These are phyloP conservation scores for Macaranga tanarius DNA, from an alignment of 441 rosid species.

Conservation along the genomic window DNA sequence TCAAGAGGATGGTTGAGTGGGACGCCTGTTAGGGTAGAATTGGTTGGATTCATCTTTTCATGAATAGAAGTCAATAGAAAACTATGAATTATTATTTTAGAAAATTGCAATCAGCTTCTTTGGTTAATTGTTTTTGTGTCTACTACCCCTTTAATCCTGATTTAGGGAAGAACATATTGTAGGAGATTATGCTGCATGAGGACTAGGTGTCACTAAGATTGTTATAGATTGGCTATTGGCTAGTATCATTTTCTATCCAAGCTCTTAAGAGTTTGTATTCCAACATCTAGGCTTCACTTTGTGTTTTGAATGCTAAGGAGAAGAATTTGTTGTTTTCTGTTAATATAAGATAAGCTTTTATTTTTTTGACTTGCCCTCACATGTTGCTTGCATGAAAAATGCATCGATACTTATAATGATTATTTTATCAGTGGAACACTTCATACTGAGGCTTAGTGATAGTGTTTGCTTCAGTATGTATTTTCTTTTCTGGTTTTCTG, in stretches of 20 bases:
- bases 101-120: not conserved
- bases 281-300: too few relatives aligned
- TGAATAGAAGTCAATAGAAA: not conserved
- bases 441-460: not conserved
- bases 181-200: conserved; percentile 1
- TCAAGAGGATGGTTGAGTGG: too few relatives aligned
- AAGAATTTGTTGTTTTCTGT: too few relatives aligned
- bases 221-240: too few relatives aligned
- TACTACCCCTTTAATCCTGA: not conserved
- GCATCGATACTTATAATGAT: not conserved
- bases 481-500: not conserved
- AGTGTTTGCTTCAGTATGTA: not conserved
- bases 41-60: too few relatives aligned
- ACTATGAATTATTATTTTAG: not conserved
- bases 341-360: too few relatives aligned
- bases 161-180: not conserved
- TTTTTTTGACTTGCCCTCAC: not conserved
- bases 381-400: not conserved
- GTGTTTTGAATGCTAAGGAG: too few relatives aligned
- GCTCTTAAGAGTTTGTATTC: not conserved
- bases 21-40: too few relatives aligned
- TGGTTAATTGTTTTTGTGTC: not conserved
- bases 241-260: conserved; percentile 6
- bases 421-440: not conserved
- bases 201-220: too few relatives aligned